Evolutionary conservation across 768 basidiomycete species (phyloP), one percentile per base, ranked within the genome.

Genomic region (Boletus subcaerulescens): DNA sequence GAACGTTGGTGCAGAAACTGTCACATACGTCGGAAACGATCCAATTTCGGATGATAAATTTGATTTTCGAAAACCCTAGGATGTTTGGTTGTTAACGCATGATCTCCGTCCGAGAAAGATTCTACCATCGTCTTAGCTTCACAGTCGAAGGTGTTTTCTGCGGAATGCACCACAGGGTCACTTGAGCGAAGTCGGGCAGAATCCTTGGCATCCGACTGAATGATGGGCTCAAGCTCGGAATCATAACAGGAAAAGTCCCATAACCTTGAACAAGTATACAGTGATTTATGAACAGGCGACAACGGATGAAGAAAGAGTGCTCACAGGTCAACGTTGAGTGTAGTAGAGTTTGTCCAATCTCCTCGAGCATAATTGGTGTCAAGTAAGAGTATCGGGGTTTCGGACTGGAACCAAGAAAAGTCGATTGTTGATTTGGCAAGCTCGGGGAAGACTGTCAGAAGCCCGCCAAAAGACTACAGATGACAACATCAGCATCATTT

Each of bases 351-450:
- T 46, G 42, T 53, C 69, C 69, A 72, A 24, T 13, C 31, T 22
- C 61, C 54, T 3, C 48, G 49, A 6, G 45, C 20, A 24, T 35
- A 22, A 31, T 55, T 55, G 26, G 29, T 38, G 38, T 61, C 59
- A 2, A 70, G 58, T 18, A 70, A 18, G 41, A 70, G 56, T 44
- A 66, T 33, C 1, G 70, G 70, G 5, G 61, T 61, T 48, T 66
- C 66, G 15, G 60, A 70, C 43, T 72, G 64, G 33, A 60, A 48
- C 64, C 66, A 70, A 12, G 56, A 61, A 47, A 70, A 55, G 12
- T 64, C 60, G 18, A 55, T 33, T 38, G 33, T 15, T 6, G 65
- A 15, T 35, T 66, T 68, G 1, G 44, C 47, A 10, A 72, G 59
- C 35, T 65, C 58, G 18, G 69, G 69, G 17, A 66, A 70, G 20